Evolutionary conservation across 441 rosid species (phyloP), one percentile per base, ranked within the genome.

Genomic region (Mallotus repandus): DNA sequence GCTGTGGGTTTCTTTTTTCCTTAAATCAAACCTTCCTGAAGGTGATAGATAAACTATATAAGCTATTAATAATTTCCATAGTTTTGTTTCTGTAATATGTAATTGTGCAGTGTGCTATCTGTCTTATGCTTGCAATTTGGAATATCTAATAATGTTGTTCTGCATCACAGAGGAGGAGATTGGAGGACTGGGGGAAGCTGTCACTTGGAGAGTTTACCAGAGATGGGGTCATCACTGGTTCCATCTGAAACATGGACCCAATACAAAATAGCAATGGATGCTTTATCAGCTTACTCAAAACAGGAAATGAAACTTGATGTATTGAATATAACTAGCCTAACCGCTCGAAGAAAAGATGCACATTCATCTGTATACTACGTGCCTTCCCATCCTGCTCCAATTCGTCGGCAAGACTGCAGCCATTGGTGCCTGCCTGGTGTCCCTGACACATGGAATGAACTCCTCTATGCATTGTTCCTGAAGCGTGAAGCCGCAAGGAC

Each of bases 371-470:
- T 93, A 22, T 93, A 91, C 77, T 95, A 92, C 74, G 67, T 81
- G 54, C 91, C 94, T 7, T 79, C 87, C 5, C 52, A 71, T 4
- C 89, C 86, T 35, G 92, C 89, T 1, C 85, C 96, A 0, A 13
- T 93, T 18, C 89, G 80, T 69, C 78, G 94, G 73, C 96, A 95
- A 80, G 99, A 95, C 83, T 95, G 99, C 82, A 95, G 99, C 84
- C 99, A 95, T 75, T 95, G 99, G 99, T 95, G 96, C 84, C 83
- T 95, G 59, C 99, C 98, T 2, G 97, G 99, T 15, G 94, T 92
- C 58, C 99, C 99, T 0, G 98, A 95, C 74, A 74, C 92, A 18
- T 95, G 98, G 99, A 92, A 95, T 22, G 98, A 95, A 86, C 84
- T 95, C 48, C 88, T 95, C 35, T 89, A 84, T 41, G 96, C 96